Percentiles rank a stretch among this genome's conserved stretches.
These are phyloP conservation scores for Leucocoprinus sp. DNA, from an alignment of 768 basidiomycete genomes.

Conservation along the genomic window DNA sequence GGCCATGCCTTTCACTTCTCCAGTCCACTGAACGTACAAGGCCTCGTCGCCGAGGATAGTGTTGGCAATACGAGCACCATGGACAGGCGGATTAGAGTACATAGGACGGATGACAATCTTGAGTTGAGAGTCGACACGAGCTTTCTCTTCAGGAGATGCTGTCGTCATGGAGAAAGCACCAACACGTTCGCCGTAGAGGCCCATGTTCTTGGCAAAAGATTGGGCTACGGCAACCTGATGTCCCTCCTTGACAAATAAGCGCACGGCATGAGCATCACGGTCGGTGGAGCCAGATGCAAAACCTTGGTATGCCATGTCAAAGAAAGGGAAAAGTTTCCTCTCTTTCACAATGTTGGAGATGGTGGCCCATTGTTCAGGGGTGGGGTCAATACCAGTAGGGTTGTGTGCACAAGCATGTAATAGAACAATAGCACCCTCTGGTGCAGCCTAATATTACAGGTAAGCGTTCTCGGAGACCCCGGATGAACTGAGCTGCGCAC, in stretches of 20 bases:
- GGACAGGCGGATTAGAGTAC: slow-evolving; percentile 96
- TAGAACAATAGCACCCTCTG: slow-evolving; percentile 77
- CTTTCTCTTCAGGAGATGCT: slow-evolving; percentile 63
- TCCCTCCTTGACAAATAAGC: slow-evolving; percentile 85
- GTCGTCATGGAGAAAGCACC: slow-evolving; percentile 90
- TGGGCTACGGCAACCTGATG: slow-evolving; percentile 90
- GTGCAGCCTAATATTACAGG: slow-evolving; percentile 41
- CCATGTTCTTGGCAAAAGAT: slow-evolving; percentile 99
- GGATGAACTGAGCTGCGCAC: slow-evolving; percentile 31
- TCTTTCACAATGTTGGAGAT: slow-evolving; percentile 84
- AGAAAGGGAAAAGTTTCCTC: slow-evolving; percentile 93
- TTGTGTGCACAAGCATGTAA: slow-evolving; percentile 98
- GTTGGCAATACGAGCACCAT: slow-evolving; percentile 82
- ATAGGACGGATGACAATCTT: slow-evolving; percentile 94
- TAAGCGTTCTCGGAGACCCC: slow-evolving; percentile 3
- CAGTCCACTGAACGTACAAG: slow-evolving; percentile 83
- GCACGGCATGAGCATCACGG: slow-evolving; percentile 90
- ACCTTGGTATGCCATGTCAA: slow-evolving; percentile 99
- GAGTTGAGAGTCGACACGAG: slow-evolving; percentile 86
- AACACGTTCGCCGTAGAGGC: slow-evolving; percentile 95
- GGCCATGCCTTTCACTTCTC: slow-evolving; percentile 93
- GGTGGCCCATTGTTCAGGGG: slow-evolving; percentile 84
- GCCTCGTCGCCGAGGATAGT: slow-evolving; percentile 69
- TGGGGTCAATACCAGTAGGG: slow-evolving; percentile 97
- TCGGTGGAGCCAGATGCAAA: slow-evolving; percentile 92